phyloP scores from a whole-genome alignment of 108 stramenopile species.

The Pseudonitzschia multistriata region DNA sequence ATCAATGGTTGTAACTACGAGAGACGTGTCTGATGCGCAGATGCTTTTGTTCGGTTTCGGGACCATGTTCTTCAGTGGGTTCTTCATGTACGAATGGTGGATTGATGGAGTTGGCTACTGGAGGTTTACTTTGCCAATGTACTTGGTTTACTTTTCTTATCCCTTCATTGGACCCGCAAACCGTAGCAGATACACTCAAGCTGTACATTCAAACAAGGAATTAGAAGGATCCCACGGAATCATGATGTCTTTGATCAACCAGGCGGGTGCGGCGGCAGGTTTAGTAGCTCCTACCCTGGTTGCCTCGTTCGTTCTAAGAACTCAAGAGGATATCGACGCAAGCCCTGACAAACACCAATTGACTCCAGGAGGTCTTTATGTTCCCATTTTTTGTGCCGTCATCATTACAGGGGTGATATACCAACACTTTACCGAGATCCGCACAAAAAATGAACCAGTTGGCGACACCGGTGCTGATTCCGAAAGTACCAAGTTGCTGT shows the following conservation, averaged over 20 bases:
- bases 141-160: conserved; percentile 45
- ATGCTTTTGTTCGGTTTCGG: conserved; percentile 27
- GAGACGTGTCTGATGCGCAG: conserved; percentile 14
- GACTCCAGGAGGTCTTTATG: conserved; percentile 36
- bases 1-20: conserved; percentile 24
- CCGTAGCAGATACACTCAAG: conserved; percentile 58
- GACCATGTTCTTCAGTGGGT: conserved; percentile 24
- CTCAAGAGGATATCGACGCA: conserved; percentile 53
- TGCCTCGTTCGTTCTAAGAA: conserved; percentile 58
- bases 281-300: conserved; percentile 66
- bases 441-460: background rate
- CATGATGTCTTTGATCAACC: conserved; percentile 71
- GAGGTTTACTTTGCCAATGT: conserved; percentile 47
- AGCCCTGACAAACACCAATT: conserved; percentile 56
- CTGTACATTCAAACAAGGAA: conserved; percentile 40
- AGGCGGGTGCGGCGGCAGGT: conserved; percentile 61
- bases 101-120: conserved; percentile 15
- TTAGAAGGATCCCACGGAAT: conserved; percentile 45
- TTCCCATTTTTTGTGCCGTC: conserved; percentile 14
- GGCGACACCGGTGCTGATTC: background rate
- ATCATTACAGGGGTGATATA: conserved; percentile 13
- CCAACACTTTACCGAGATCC: background rate
- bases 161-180: conserved; percentile 65
- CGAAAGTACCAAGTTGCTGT: background rate
- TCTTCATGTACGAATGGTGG: conserved; percentile 35